Base-by-base conservation (phyloP, 306 rosid species). In the Clitoria ternatea region DNA sequence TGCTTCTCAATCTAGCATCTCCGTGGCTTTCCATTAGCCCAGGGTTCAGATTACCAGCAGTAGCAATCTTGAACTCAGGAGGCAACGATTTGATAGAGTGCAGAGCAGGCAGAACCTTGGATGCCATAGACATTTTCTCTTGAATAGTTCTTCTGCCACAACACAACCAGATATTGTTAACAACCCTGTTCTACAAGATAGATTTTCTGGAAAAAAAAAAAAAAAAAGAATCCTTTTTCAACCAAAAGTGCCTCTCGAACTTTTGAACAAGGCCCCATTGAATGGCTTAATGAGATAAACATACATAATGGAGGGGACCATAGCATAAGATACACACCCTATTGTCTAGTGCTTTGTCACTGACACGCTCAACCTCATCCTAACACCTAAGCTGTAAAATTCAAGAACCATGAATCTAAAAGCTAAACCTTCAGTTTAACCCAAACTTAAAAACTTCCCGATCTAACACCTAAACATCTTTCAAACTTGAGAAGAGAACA, bases 81-180 rank as follows among this genome's bases (percentile, higher is more conserved):
- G 96, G 94, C 83, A 93, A 75, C 4, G 90, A 87, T 85, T 82
- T 85, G 75, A 80, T 81, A 49, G 89, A 76, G 71, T 82, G 90
- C 44, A 85, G 81, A 61, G 91, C 54, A 45, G 81, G 80, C 44
- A 74, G 70, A 37, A 49, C 69, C 77, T 32, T 78, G 7, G 91
- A 79, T 73, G 80, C 63, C 82, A 74, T 74, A 17, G 85, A 82
- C 90, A 90, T 90, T 65, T 73, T 61, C 80, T 82, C 69, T 71
- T 74, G 60, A 80, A 70, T 48, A 78, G 80, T 70, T 79, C 79
- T 70, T 79, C 79, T 66, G 76, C 80, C 78, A 83, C 56, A 32
- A 55, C 50, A 69, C 50, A 66, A 70, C 50, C 56, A 11, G 22
- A 80, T 76, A 75, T 49, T 19, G 55, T 60, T 44, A 73, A 76